Base-by-base conservation (phyloP, 2,329 filamentous ascomycete species). In the Ceratocystis smalleyi region DNA sequence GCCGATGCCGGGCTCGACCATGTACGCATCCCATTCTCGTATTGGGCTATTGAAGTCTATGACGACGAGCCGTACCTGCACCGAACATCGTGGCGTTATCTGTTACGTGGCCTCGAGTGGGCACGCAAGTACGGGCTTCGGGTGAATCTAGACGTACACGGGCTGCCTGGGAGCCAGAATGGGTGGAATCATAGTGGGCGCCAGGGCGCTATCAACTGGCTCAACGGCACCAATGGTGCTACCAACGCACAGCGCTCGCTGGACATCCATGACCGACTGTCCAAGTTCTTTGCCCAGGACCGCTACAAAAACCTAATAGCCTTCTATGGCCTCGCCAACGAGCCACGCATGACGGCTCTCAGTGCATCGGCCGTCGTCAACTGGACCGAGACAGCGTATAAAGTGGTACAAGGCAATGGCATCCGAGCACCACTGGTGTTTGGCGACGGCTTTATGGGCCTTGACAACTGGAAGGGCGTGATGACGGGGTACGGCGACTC, bases 171-270 rank as follows among this genome's bases (percentile, higher is more conserved):
- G 0, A 92, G 88, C 67, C 94, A 97, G 72, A 99, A 99, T 71
- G 94, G 94, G 1, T 97, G 92, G 92, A 96, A 96, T 70, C 94
- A 99, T 74, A 95, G 89, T 69, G 94, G 94, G 0, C 83, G 85
- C 8, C 86, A 88, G 72, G 92, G 94, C 0, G 67, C 75, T 0
- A 92, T 97, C 68, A 81, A 83, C 30, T 99, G 94, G 94, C 77
- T 97, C 47, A 94, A 94, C 70, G 94, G 94, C n/a, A 87, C 89
- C 0, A 79, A 96, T 71, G 92, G 94, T 10, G 78, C 81, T 1
- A 73, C 84, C 15, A 96, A 96, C 72, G 86, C 81, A 0, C 81
- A 95, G 70, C 84, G 92, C 43, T 89, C 89, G 1, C 81, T 96
- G 19, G 90, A 95, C 66, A 80, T 97, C 47, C 94, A 99, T 75